Evolutionary conservation across 495 filamentous ascomycete species (phyloP), one percentile per base, ranked within the genome.

Genomic region (Penicillium taxi): DNA sequence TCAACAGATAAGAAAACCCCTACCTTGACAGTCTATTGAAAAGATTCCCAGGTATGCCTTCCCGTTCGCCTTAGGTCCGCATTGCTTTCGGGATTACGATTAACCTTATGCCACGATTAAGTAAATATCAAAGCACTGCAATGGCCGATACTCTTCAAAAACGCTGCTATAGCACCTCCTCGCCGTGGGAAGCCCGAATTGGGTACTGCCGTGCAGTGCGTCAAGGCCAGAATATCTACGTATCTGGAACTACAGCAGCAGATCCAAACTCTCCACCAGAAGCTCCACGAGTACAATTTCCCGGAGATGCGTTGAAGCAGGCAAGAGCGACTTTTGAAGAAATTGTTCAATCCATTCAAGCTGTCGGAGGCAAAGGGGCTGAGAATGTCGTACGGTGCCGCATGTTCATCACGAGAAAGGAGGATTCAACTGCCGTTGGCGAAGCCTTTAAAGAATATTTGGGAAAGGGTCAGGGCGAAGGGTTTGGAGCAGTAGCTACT

Each of bases 141-240:
- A n/a, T n/a, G n/a, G n/a, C n/a, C n/a, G n/a, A n/a, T n/a, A n/a
- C n/a, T n/a, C n/a, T n/a, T n/a, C n/a, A 12, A 16, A 50, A 50
- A 28, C 29, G 27, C 11, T 35, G 45, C 14, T 45, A 31, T 26
- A 45, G 42, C 11, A 67, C 66, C 13, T 35, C 50, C 16, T 67
- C 63, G 2, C 67, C 66, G 6, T 72, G 61, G 46, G 67, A 72
- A 45, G 46, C 55, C 18, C 41, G 34, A 9, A 59, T 69, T 36
- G 68, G 68, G 11, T 70, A 72, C 37, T 67, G 67, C 28, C 65
- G 68, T 16, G 68, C 68, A 7, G 52, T 72, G 5, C 63, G 64
- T 0, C 58, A 53, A 29, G 61, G 63, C 1, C 43, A 49, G n/a
- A 54, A 63, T 0, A 64, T 72, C 37, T 69, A 61, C 42, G 64